A percentile compares a stretch with the other conserved stretches of the same genome.
Conservation (phyloP, 345 rosid genomes). For the Salix suchowensis region DNA sequence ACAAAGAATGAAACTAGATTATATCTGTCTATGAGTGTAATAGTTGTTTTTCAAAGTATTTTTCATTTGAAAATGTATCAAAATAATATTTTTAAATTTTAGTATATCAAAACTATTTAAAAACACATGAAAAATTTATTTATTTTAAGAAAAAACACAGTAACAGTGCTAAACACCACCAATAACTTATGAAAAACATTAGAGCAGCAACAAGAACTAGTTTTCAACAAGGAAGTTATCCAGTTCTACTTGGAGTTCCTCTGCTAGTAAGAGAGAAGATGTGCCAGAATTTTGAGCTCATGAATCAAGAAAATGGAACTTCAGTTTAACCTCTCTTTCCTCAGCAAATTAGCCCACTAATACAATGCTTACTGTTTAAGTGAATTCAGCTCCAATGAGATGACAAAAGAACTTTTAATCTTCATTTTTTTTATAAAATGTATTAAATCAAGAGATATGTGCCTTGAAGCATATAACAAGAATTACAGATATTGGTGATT, state of each 20-base stretch:
- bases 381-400: background rate
- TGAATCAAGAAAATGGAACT: background rate
- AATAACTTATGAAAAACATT: too few relatives aligned
- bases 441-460: background rate
- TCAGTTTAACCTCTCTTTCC: background rate
- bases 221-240: background rate
- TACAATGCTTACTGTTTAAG: background rate
- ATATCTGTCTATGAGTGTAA: too few relatives aligned
- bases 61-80: too few relatives aligned
- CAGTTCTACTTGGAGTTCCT: background rate
- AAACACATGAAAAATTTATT: too few relatives aligned
- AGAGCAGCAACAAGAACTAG: background rate
- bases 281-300: background rate
- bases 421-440: background rate
- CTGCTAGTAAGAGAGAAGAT: background rate
- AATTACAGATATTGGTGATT: background rate
- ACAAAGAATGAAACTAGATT: too few relatives aligned
- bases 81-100: too few relatives aligned
- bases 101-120: too few relatives aligned
- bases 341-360: background rate
- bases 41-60: too few relatives aligned
- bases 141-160: too few relatives aligned
- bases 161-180: too few relatives aligned
- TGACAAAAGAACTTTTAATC: background rate
- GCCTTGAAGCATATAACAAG: background rate